Base-by-base conservation (phyloP, 1,284 basidiomycete species). In the Apiotrichum sp. region DNA sequence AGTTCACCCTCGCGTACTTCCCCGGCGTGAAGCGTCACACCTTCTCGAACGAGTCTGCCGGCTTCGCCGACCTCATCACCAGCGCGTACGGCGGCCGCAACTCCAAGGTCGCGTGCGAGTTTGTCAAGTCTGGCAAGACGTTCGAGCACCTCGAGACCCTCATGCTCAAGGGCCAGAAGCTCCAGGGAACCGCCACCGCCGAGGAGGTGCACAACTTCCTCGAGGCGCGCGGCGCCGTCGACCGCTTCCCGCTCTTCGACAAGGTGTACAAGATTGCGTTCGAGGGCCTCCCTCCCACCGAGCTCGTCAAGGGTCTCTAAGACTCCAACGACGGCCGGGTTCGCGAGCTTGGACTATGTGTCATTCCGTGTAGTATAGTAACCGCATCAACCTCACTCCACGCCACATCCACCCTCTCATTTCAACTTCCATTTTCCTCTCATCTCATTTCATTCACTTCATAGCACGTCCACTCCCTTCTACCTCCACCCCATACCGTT, bases 41-140 rank as follows among this genome's bases (percentile, higher is more conserved):
- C 51, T 82, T 82, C 65, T 76, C 74, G 56, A 77, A 72, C 72
- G 81, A 79, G 75, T 79, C 66, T 16, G 81, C 80, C 3, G 82
- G 82, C 56, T 75, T 84, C 43, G 82, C 82, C 36, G 82, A 84
- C 68, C 66, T 83, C 41, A 83, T 83, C 72, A 83, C 81, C 14
- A 74, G 74, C 43, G 75, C 80, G 65, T 78, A 82, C 63, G 81
- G 82, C 38, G 82, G 82, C 6, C 73, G 82, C 49, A 84, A 84
- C 73, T 71, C 81, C 77, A 83, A 77, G 73, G 79, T 67, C 50
- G 78, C 69, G 48, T 68, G 73, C 51, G 69, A 73, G 57, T 73
- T 71, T 48, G 66, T 66, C 55, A 69, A 67, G 60, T 59, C 68
- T 10, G 68, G 67, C 48, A 54, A 63, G 36, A 60, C 76, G 4